Percentiles rank a stretch among this genome's conserved stretches.
Evolutionary conservation across 1,139 yeast genomes (phyloP).

Genomic region (Taiozyma sp.): DNA sequence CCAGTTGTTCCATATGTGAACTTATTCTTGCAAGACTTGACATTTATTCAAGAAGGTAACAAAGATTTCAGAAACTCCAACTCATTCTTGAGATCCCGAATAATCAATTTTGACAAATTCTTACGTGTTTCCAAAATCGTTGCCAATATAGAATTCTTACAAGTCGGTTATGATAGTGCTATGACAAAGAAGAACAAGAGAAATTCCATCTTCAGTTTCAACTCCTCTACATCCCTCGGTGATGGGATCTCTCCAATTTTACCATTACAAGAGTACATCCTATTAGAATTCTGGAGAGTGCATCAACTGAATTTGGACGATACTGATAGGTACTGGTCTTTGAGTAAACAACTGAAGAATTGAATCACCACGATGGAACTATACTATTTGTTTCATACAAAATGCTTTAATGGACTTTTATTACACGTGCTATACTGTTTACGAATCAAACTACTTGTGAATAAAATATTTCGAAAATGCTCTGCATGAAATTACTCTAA

Average conservation of each 20-base stretch:
- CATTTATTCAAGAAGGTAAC: slow-evolving; percentile 87
- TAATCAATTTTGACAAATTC: slow-evolving; percentile 79
- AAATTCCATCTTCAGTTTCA: slow-evolving; percentile 29
- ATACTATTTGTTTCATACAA: background rate
- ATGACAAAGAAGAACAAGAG: slow-evolving; percentile 18
- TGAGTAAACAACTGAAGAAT: slow-evolving; percentile 38
- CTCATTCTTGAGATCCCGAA: slow-evolving; percentile 36
- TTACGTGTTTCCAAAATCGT: slow-evolving; percentile 68
- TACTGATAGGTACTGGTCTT: slow-evolving; percentile 67
- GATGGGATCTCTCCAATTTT: slow-evolving; percentile 19
- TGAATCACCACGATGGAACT: background rate
- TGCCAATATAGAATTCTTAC: slow-evolving; percentile 76
- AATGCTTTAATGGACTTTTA: background rate
- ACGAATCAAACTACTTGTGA: background rate
- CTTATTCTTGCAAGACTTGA: slow-evolving; percentile 78
- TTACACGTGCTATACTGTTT: background rate
- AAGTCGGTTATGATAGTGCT: slow-evolving; percentile 48
- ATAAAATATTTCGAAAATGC: background rate
- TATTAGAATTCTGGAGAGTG: slow-evolving; percentile 68
- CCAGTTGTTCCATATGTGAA: slow-evolving; percentile 89
- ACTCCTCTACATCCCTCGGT: slow-evolving; percentile 17
- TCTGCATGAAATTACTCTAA: background rate
- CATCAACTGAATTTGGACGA: slow-evolving; percentile 54
- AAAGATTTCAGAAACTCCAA: slow-evolving; percentile 59
- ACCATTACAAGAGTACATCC: slow-evolving; percentile 51